phyloP scores from a whole-genome alignment of 164 flowering plant genomes.

The Macadamia integrifolia region DNA sequence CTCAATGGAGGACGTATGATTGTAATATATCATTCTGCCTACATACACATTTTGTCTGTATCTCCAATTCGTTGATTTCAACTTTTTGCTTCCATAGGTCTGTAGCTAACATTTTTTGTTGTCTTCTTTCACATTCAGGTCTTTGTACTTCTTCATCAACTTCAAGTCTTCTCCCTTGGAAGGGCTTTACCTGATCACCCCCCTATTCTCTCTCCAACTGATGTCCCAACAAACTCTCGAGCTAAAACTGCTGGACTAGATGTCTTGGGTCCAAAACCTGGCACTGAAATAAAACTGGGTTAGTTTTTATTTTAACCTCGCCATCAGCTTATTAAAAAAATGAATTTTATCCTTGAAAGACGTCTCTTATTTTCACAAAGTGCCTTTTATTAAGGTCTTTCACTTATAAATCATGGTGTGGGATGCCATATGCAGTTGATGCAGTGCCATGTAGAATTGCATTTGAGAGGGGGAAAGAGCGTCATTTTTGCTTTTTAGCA shows the following conservation, averaged over 20 bases:
- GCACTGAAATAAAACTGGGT: conserved; percentile 77
- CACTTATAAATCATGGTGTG: conserved; percentile 4
- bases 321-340: background rate
- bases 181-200: conserved; percentile 77
- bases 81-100: no score
- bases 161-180: conserved; percentile 66
- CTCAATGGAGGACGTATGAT: no score
- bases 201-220: conserved; percentile 40
- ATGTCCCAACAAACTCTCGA: conserved; percentile 41
- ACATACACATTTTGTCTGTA: no score
- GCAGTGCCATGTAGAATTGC: conserved; percentile 96
- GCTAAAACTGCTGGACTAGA: conserved; percentile 67
- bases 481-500: conserved; percentile 74
- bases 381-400: background rate
- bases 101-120: background rate
- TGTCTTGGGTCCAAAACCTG: conserved; percentile 59
- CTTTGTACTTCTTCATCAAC: conserved; percentile 81
- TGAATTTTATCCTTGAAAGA: background rate
- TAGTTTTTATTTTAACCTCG: conserved; percentile 11
- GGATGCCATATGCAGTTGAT: conserved; percentile 53
- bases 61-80: no score
- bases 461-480: conserved; percentile 94
- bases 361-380: background rate
- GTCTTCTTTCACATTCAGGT: conserved; percentile 37
- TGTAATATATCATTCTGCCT: no score